A percentile compares a stretch with the other conserved stretches of the same genome.
phyloP scores from a whole-genome alignment of 176 grass and related monocot genomes.

The Ananas comosus region DNA sequence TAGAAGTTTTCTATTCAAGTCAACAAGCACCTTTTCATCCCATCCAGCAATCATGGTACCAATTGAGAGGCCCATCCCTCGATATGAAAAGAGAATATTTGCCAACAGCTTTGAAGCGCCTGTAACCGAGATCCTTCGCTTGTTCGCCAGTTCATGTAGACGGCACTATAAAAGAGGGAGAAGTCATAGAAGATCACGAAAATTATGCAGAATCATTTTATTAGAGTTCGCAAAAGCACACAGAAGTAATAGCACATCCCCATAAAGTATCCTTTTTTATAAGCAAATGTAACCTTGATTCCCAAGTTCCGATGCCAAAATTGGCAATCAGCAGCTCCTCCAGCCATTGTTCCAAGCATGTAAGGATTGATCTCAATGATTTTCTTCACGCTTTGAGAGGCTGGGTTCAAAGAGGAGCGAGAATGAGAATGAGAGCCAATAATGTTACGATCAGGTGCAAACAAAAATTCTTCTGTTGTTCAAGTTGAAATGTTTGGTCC shows the following conservation, averaged over 20 bases:
- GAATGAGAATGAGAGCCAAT: neutral
- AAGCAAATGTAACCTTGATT: slow-evolving; percentile 49
- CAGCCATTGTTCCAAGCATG: slow-evolving; percentile 97
- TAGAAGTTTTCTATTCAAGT: neutral
- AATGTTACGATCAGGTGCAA: too few species aligned
- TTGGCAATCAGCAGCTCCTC: slow-evolving; percentile 92
- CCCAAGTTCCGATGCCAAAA: slow-evolving; percentile 96
- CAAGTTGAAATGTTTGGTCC: too few species aligned
- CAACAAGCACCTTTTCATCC: slow-evolving; percentile 65
- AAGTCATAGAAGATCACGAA: slow-evolving; percentile 6
- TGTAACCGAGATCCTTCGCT: slow-evolving; percentile 76
- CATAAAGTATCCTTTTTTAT: slow-evolving; percentile 1
- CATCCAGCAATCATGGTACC: slow-evolving; percentile 99
- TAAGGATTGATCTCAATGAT: slow-evolving; percentile 99
- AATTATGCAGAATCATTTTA: neutral
- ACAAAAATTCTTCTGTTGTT: neutral
- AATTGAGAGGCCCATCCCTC: slow-evolving; percentile 80
- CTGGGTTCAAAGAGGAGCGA: slow-evolving; percentile 20
- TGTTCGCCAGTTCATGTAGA: slow-evolving; percentile 87
- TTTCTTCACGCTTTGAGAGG: slow-evolving; percentile 92
- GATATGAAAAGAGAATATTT: slow-evolving; percentile 83
- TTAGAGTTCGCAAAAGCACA: neutral
- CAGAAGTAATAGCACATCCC: neutral
- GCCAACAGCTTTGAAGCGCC: slow-evolving; percentile 81
- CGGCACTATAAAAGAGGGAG: slow-evolving; percentile 43